Conservation (phyloP, 2,329 filamentous ascomycete genomes). For the Aspergillus floridensis region DNA sequence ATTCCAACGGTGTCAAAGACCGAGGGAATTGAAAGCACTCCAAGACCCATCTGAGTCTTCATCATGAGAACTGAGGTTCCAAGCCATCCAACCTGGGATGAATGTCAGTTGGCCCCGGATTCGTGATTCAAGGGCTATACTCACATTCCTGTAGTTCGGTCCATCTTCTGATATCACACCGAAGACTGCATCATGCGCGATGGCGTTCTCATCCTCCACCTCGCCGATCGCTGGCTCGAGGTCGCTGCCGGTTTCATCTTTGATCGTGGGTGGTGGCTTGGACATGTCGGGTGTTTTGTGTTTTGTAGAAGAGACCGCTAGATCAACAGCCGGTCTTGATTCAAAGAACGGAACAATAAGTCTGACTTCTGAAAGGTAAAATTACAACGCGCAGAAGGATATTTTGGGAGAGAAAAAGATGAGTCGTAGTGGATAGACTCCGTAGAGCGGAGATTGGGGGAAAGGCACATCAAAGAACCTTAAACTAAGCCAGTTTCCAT, state of each 20-base stretch:
- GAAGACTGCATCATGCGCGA: neutral
- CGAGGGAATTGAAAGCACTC: slow-evolving; percentile 49
- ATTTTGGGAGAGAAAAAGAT: neutral
- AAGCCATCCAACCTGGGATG: slow-evolving; percentile 41
- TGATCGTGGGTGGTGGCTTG: neutral
- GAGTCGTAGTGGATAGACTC: neutral
- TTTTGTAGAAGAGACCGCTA: neutral
- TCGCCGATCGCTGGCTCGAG: neutral
- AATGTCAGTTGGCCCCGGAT: too few relatives aligned
- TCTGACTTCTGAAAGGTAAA: neutral
- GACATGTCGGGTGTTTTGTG: neutral
- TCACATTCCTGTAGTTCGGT: too few relatives aligned
- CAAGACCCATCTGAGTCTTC: slow-evolving; percentile 46
- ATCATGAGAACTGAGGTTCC: slow-evolving; percentile 47
- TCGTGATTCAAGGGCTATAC: too few relatives aligned
- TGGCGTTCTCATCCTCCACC: neutral
- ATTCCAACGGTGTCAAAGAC: slow-evolving; percentile 48
- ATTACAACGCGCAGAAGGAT: neutral
- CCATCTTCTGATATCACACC: neutral
- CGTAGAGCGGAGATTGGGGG: neutral
- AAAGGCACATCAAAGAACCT: neutral
- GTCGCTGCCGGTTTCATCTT: neutral
- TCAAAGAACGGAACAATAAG: neutral
- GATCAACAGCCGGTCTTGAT: neutral
- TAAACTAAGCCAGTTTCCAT: neutral